These are phyloP conservation scores for Starmerella bombicola DNA, from an alignment of 805 yeast genomes.

Conservation along the genomic window DNA sequence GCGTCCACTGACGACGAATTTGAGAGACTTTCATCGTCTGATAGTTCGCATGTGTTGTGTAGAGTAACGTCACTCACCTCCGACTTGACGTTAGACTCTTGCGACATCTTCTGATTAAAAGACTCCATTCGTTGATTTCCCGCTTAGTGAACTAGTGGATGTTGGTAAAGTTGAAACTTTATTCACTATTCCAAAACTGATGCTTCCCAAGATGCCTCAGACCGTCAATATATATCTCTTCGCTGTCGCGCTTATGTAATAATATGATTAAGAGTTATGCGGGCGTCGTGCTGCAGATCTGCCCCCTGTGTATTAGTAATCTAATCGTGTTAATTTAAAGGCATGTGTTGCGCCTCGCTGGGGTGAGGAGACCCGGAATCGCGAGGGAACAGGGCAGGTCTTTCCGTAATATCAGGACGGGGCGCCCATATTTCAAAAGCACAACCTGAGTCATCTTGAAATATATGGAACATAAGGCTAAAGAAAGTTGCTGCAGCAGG, in stretches of 20 bases:
- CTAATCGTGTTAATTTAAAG: not conserved
- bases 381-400: too few species aligned
- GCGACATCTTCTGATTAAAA: slow-evolving; percentile 18
- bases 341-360: too few species aligned
- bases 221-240: not conserved
- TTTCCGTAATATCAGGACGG: too few species aligned
- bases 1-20: slow-evolving; percentile 6
- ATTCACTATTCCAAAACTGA: too few species aligned
- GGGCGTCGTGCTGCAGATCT: not conserved
- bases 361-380: too few species aligned
- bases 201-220: too few species aligned
- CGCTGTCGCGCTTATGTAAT: not conserved
- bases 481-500: too few species aligned
- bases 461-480: too few species aligned
- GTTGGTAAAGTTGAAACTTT: too few species aligned
- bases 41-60: slow-evolving; percentile 6
- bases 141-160: too few species aligned
- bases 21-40: slow-evolving; percentile 14
- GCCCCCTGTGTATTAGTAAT: slow-evolving; percentile 1
- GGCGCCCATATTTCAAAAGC: too few species aligned
- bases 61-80: slow-evolving; percentile 19
- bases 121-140: slow-evolving; percentile 12
- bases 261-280: slow-evolving; percentile 4
- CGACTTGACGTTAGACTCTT: slow-evolving; percentile 16
- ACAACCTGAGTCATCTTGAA: too few species aligned